A percentile compares a stretch with the other conserved stretches of the same genome.
Conservation (phyloP, 164 flowering plant genomes). For the Warburgia ugandensis region DNA sequence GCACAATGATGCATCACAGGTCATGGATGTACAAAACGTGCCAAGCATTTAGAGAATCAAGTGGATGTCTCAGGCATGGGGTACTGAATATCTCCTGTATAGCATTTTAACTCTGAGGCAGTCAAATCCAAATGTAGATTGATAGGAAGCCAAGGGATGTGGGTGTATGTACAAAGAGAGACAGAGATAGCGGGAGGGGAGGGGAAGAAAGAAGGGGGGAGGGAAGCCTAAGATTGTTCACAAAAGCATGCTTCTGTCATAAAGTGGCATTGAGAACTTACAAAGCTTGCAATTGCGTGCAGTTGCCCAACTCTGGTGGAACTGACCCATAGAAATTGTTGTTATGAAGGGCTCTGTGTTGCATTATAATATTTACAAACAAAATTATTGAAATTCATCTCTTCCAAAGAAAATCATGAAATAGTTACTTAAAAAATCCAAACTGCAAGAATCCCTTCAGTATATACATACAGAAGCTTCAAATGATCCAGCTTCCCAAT, state of each 20-base stretch:
- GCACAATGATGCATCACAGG: too few relatives aligned
- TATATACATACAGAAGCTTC: constrained; percentile 58
- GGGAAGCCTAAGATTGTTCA: too few relatives aligned
- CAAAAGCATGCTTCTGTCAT: neutral
- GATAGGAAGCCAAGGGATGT: too few relatives aligned
- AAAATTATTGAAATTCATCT: neutral
- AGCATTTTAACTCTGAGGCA: too few relatives aligned
- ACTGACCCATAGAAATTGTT: constrained; percentile 80
- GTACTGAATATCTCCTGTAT: too few relatives aligned
- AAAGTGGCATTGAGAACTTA: constrained; percentile 29
- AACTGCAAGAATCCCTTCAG: neutral
- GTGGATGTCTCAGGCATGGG: too few relatives aligned
- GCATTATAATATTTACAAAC: neutral
- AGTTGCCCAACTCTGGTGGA: constrained; percentile 77
- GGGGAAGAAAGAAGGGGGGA: too few relatives aligned
- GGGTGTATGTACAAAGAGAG: neutral
- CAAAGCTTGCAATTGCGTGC: constrained; percentile 70
- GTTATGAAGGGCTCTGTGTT: constrained; percentile 55
- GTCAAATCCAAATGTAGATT: too few relatives aligned
- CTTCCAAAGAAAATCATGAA: too few relatives aligned
- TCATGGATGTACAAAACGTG: too few relatives aligned
- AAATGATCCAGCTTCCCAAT: constrained; percentile 79
- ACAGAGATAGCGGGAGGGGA: neutral
- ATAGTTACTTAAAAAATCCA: constrained; percentile 4
- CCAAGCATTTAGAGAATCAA: too few relatives aligned